Conservation (phyloP, 257 asterid species). For the Solanum clarkiae region DNA sequence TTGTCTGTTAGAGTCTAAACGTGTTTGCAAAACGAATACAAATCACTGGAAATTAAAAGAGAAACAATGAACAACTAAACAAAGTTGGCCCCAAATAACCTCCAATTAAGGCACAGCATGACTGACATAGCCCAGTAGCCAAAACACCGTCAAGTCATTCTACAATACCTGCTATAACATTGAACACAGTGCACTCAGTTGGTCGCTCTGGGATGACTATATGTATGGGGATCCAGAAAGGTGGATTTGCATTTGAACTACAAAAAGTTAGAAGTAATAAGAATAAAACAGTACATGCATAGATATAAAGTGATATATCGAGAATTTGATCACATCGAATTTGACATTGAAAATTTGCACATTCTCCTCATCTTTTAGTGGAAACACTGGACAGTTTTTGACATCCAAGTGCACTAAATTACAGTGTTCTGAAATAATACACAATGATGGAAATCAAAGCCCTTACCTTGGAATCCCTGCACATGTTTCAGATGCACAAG, state of each 20-base stretch:
- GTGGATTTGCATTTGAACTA: slow-evolving; percentile 85
- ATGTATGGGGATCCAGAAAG: slow-evolving; percentile 98
- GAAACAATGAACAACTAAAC: not conserved
- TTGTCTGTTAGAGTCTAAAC: not conserved
- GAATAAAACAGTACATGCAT: not conserved
- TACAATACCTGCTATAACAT: slow-evolving; percentile 86
- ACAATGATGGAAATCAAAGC: not conserved
- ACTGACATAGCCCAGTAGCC: not conserved
- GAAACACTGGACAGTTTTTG: not conserved
- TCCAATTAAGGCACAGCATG: not conserved
- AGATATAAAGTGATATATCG: not conserved
- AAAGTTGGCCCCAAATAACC: not conserved
- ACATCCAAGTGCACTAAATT: not conserved
- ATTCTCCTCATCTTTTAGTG: not conserved
- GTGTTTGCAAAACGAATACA: not conserved
- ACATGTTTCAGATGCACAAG: slow-evolving; percentile 99
- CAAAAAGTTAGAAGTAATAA: slow-evolving; percentile 6
- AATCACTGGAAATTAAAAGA: not conserved
- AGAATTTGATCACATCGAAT: not conserved
- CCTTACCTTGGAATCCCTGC: slow-evolving; percentile 93
- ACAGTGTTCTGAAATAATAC: not conserved
- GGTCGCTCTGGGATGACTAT: slow-evolving; percentile 96
- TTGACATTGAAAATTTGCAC: not conserved
- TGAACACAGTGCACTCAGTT: slow-evolving; percentile 87
- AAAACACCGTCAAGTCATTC: not conserved